Base-by-base conservation (phyloP, 768 basidiomycete species). In the Tubosaeta sp. region DNA sequence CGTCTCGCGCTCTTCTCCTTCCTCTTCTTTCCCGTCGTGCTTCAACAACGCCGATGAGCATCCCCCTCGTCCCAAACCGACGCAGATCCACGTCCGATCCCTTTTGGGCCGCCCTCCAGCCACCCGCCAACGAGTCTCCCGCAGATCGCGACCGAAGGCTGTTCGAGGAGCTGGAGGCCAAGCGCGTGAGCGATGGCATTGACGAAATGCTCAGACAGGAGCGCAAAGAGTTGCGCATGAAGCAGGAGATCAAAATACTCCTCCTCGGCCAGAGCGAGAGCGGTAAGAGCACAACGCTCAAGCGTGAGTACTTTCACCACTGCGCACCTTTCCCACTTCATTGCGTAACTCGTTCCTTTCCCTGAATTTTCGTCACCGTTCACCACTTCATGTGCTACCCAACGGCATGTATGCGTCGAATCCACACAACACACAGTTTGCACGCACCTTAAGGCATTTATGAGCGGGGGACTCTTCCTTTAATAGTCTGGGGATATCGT, bases 221-320 rank as follows among this genome's bases (percentile, higher is more conserved):
- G 61, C 71, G 77, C 52, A 77, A 75, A 50, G 82, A 86, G 56
- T 83, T 78, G 71, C 83, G 78, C 67, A 65, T 69, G 35, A 82
- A 77, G 57, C 75, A 81, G 57, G 82, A 84, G 63, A 81, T 91
- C 68, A 85, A 85, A 64, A 81, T 92, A 48, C 74, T 92, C 50
- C 76, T 92, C 55, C 81, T 92, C 38, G 90, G 90, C 47, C 90
- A 92, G 77, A 91, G 89, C 55, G 89, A 91, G 76, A 90, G 87
- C 62, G 90, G 89, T 37, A 92, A 91, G 76, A 89, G 86, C 65
- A 92, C 90, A 9, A 89, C 88, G 8, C 76, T 91, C 61, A 91
- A 91, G 74, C 89, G 89, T 91, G 76, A 81, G 88, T 84, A 46
- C 51, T 43, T 48, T 35, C 33, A 52, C 33, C 43, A 11, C 46